Evolutionary conservation across 495 filamentous ascomycete genomes (phyloP).

Genomic region (Xylaria scruposa): DNA sequence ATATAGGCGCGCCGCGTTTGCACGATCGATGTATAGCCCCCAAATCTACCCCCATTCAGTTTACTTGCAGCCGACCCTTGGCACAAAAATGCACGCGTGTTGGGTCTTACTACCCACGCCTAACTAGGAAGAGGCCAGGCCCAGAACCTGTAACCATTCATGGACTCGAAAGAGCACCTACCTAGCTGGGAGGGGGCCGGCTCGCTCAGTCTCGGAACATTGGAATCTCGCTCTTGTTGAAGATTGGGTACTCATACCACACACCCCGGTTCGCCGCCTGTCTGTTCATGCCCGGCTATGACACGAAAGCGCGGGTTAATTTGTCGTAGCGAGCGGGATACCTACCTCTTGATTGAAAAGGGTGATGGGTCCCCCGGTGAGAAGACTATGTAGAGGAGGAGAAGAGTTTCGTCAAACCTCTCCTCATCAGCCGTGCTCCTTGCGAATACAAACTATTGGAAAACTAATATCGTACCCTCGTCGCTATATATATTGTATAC

Average conservation of each 20-base stretch:
- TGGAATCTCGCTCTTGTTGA: background rate
- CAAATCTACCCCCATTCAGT: background rate
- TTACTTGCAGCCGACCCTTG: background rate
- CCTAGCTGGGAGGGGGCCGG: constrained; percentile 1
- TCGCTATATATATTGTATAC: too few relatives aligned
- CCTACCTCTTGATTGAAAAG: constrained; percentile 10
- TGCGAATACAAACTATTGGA: background rate
- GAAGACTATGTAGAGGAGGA: background rate
- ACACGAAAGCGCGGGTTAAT: background rate
- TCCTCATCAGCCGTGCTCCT: background rate
- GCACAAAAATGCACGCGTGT: constrained; percentile 15
- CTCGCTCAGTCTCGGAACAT: background rate
- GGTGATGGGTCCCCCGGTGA: constrained; percentile 7
- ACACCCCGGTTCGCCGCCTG: background rate
- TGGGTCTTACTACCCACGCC: constrained; percentile 26
- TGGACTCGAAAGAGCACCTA: background rate
- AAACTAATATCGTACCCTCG: background rate
- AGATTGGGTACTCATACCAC: constrained; percentile 5
- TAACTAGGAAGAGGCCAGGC: constrained; percentile 29
- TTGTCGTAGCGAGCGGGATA: background rate
- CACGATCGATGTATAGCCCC: background rate
- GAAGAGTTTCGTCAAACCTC: constrained; percentile 5
- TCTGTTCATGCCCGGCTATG: background rate
- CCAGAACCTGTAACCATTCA: constrained; percentile 25
- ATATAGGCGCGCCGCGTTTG: constrained; percentile 5